Evolutionary conservation across 179 eudicot species (phyloP).

Genomic region (Heliamphora ciliata): DNA sequence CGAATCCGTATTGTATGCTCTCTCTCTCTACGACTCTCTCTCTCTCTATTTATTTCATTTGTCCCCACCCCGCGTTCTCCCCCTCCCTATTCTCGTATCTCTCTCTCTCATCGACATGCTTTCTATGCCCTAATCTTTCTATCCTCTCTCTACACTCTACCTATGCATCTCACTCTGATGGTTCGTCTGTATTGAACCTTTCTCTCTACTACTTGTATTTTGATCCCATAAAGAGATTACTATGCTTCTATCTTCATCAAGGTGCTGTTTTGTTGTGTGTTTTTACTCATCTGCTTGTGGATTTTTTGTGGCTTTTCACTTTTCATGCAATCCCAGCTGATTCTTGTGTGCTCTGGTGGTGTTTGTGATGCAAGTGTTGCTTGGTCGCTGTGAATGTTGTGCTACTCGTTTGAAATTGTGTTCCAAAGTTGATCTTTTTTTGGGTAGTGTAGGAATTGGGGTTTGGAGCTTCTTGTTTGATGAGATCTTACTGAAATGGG

Average conservation of each 20-base stretch:
- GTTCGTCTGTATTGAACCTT: constrained; percentile 5
- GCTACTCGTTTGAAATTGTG: constrained; percentile 8
- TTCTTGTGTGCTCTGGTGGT: constrained; percentile 22
- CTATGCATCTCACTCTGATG: constrained; percentile 11
- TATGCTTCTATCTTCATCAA: constrained; percentile 11
- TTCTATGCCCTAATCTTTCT: constrained; percentile 28
- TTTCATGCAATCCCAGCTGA: constrained; percentile 19
- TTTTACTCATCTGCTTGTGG: constrained; percentile 10
- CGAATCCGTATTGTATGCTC: constrained; percentile 23
- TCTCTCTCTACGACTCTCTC: constrained; percentile 25
- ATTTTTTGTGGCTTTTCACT: constrained; percentile 7
- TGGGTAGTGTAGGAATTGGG: constrained; percentile 1
- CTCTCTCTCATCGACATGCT: constrained; percentile 10
- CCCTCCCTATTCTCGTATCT: constrained; percentile 19
- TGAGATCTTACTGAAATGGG: constrained; percentile 13
- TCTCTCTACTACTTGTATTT: not conserved
- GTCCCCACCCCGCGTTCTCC: constrained; percentile 14
- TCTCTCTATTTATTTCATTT: constrained; percentile 23
- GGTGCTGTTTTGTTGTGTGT: constrained; percentile 10
- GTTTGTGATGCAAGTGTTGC: constrained; percentile 8
- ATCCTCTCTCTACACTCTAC: constrained; percentile 9
- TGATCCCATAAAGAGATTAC: constrained; percentile 21
- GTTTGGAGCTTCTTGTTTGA: constrained; percentile 2
- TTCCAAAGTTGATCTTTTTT: constrained; percentile 7
- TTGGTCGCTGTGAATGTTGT: constrained; percentile 18